Conservation (phyloP, 257 asterid genomes). For the Anisodus acutangulus region DNA sequence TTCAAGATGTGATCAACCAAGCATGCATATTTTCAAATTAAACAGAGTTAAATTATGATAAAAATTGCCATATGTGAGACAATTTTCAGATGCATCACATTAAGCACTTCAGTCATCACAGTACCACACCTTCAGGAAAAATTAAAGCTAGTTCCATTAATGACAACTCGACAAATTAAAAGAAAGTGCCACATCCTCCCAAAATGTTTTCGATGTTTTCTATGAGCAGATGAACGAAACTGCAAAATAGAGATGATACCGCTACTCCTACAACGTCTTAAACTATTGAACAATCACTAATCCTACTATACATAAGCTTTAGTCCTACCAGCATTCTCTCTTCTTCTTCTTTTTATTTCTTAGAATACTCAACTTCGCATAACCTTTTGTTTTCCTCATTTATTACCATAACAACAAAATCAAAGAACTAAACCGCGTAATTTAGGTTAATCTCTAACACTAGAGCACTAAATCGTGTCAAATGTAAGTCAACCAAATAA, state of each 20-base stretch:
- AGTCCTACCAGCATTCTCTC: background rate
- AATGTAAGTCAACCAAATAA: conserved; percentile 11
- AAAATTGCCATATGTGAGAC: background rate
- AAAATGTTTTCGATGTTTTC: background rate
- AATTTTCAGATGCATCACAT: background rate
- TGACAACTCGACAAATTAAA: background rate
- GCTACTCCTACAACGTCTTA: background rate
- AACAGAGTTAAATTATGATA: background rate
- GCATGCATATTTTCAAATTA: background rate
- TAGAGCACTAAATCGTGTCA: background rate
- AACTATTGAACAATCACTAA: background rate
- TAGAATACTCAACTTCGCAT: background rate
- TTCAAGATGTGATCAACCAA: background rate
- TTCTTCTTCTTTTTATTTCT: background rate
- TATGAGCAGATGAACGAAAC: background rate
- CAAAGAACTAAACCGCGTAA: background rate
- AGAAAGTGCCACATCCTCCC: background rate
- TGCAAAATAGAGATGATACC: background rate
- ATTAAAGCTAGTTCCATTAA: background rate
- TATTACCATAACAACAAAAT: background rate
- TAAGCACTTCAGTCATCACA: background rate
- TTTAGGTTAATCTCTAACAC: background rate
- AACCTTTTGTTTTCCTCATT: background rate
- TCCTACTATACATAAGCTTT: background rate
- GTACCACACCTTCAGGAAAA: background rate